Percentiles rank a stretch among this genome's conserved stretches.
Conservation (phyloP, 352 stramenopile species). For the Globisporangium abappressorium region DNA sequence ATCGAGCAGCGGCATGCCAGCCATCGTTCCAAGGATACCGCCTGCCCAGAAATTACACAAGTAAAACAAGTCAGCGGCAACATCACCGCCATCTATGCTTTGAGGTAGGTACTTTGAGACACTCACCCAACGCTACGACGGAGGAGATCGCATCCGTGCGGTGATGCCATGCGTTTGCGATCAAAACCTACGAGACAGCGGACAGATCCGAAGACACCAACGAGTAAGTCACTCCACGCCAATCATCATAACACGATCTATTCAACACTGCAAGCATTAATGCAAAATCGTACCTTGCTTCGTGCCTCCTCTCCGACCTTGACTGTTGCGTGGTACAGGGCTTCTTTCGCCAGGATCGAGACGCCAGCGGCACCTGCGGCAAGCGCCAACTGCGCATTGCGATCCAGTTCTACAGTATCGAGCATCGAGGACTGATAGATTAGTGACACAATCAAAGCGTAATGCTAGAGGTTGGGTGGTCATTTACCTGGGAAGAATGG, state of each 20-base stretch:
- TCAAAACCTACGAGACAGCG: conserved; percentile 70
- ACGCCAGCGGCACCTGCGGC: conserved; percentile 82
- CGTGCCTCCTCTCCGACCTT: conserved; percentile 90
- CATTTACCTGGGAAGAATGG: conserved; percentile 45
- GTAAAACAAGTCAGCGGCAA: neutral
- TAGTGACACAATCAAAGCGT: neutral
- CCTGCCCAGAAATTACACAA: conserved; percentile 19
- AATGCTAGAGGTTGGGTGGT: neutral
- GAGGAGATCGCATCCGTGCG: conserved; percentile 91
- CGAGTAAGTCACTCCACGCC: neutral
- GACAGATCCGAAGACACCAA: neutral
- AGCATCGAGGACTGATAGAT: neutral
- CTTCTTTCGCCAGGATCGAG: conserved; percentile 94
- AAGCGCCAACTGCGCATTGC: conserved; percentile 57
- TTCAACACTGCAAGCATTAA: neutral
- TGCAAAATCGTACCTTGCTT: conserved; percentile 57
- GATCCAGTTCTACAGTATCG: conserved; percentile 35
- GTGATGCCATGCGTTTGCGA: conserved; percentile 98
- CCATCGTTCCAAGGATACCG: conserved; percentile 74
- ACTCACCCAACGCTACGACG: conserved; percentile 65
- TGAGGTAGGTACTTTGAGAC: neutral
- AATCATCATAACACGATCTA: neutral
- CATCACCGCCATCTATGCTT: neutral
- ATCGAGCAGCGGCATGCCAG: conserved; percentile 65
- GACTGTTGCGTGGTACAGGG: conserved; percentile 91